Evolutionary conservation across 805 yeast species (phyloP).

Genomic region (Lipomyces lipofer): DNA sequence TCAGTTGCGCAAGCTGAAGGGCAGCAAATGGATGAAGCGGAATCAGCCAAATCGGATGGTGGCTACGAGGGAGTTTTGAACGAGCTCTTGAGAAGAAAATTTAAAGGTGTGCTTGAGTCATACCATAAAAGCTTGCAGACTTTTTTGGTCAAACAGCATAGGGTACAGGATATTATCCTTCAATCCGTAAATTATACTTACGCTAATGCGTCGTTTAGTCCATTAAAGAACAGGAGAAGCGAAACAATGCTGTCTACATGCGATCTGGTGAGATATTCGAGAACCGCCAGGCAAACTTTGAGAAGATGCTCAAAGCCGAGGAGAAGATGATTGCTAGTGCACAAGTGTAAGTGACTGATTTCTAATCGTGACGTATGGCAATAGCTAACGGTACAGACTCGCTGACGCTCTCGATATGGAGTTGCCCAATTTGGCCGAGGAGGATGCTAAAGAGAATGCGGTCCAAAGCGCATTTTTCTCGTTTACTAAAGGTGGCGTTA

Average conservation of each 20-base stretch:
- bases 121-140: slow-evolving; percentile 4
- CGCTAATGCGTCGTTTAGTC: neutral
- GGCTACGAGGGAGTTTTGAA: slow-evolving; percentile 33
- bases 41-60: neutral
- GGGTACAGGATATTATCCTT: neutral
- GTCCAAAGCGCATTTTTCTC: slow-evolving; percentile 24
- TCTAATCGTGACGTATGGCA: neutral
- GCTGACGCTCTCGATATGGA: slow-evolving; percentile 46
- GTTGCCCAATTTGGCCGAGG: slow-evolving; percentile 42
- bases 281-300: slow-evolving; percentile 36
- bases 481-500: slow-evolving; percentile 30
- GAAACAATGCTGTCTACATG: slow-evolving; percentile 57
- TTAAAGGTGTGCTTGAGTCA: slow-evolving; percentile 27
- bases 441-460: slow-evolving; percentile 35
- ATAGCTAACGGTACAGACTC: slow-evolving; percentile 36
- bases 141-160: slow-evolving; percentile 11
- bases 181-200: slow-evolving; percentile 39
- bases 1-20: neutral
- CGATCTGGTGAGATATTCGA: slow-evolving; percentile 64
- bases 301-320: slow-evolving; percentile 38
- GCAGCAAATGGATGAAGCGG: neutral
- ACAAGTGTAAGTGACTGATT: slow-evolving; percentile 31
- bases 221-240: slow-evolving; percentile 42
- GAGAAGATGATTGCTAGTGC: slow-evolving; percentile 50
- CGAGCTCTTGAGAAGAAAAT: slow-evolving; percentile 33